These are phyloP conservation scores for Hordeum marinum DNA, from an alignment of 176 grass and related monocot species.

Conservation along the genomic window DNA sequence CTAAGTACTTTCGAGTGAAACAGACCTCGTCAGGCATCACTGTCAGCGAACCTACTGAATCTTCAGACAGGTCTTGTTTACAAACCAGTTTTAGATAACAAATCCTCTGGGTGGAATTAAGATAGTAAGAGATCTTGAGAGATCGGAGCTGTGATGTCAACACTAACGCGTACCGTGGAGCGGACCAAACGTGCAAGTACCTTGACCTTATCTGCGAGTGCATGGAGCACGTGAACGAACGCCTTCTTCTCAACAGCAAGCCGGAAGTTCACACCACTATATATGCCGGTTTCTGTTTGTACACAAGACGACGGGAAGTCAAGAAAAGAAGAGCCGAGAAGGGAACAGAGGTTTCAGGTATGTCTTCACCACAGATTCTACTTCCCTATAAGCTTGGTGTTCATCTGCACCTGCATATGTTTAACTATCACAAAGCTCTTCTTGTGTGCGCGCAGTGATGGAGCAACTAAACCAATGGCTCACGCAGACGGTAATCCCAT, in stretches of 20 bases:
- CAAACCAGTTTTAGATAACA: not conserved
- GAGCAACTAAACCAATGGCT: conserved; percentile 39
- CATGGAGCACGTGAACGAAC: conserved; percentile 29
- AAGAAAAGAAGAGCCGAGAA: not conserved
- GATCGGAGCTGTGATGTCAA: conserved; percentile 30
- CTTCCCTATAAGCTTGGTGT: not conserved
- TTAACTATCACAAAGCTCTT: not conserved
- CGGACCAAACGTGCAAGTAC: conserved; percentile 17
- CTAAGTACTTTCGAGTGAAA: not conserved
- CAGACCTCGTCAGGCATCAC: conserved; percentile 18
- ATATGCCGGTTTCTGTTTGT: not conserved
- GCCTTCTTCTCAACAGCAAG: conserved; percentile 16
- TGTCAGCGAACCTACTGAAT: conserved; percentile 39
- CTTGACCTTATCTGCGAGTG: conserved; percentile 19
- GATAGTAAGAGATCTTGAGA: conserved; percentile 24
- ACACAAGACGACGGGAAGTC: conserved; percentile 1
- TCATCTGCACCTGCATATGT: not conserved
- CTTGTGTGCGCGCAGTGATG: not conserved
- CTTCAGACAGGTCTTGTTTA: conserved; percentile 25
- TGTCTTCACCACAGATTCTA: not conserved
- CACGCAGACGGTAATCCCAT: conserved; percentile 21
- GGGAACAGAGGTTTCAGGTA: not conserved
- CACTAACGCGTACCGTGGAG: conserved; percentile 22
- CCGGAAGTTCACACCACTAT: conserved; percentile 28
- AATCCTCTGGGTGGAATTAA: not conserved